Percentiles rank a stretch among this genome's conserved stretches.
Evolutionary conservation across 2,329 filamentous ascomycete species (phyloP).

Genomic region (Aureobasidium lini): DNA sequence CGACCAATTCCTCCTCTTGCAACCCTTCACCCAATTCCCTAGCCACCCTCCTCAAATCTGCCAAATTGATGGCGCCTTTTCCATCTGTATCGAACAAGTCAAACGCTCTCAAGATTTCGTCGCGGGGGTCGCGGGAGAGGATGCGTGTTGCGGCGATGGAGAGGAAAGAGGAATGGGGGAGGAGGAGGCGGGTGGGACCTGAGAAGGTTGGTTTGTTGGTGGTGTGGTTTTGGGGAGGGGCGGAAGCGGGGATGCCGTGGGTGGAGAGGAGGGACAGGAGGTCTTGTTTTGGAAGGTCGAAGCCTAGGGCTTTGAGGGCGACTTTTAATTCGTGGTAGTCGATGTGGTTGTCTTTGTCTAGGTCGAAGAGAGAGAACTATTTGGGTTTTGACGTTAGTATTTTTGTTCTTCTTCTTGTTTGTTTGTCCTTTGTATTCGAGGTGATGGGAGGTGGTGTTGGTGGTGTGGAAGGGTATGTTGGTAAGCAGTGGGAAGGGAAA

Average conservation of each 20-base stretch:
- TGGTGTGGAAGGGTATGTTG: background rate
- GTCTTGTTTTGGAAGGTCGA: slow-evolving; percentile 80
- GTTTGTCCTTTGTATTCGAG: too few species aligned
- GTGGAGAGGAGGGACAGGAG: slow-evolving; percentile 72
- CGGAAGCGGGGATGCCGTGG: slow-evolving; percentile 58
- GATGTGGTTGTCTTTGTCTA: slow-evolving; percentile 87
- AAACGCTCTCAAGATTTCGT: slow-evolving; percentile 88
- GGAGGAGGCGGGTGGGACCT: slow-evolving; percentile 55
- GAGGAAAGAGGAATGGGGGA: slow-evolving; percentile 67
- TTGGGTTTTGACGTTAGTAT: background rate
- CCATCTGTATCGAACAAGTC: slow-evolving; percentile 84
- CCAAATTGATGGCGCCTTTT: slow-evolving; percentile 85
- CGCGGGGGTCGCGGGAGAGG: slow-evolving; percentile 71
- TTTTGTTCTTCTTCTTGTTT: background rate
- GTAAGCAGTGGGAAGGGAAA: background rate
- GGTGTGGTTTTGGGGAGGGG: slow-evolving; percentile 34
- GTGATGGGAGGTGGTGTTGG: background rate
- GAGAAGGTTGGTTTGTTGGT: slow-evolving; percentile 32
- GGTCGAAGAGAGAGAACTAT: slow-evolving; percentile 90
- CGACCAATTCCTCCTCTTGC: slow-evolving; percentile 82
- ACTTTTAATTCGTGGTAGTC: slow-evolving; percentile 99
- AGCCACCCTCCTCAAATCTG: slow-evolving; percentile 80
- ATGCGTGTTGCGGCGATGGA: slow-evolving; percentile 71
- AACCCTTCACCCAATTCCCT: slow-evolving; percentile 87
- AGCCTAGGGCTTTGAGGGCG: slow-evolving; percentile 89